Percentiles rank a stretch among this genome's conserved stretches.
phyloP scores from a whole-genome alignment of 352 stramenopile genomes.

The Phytopythium aichiense region DNA sequence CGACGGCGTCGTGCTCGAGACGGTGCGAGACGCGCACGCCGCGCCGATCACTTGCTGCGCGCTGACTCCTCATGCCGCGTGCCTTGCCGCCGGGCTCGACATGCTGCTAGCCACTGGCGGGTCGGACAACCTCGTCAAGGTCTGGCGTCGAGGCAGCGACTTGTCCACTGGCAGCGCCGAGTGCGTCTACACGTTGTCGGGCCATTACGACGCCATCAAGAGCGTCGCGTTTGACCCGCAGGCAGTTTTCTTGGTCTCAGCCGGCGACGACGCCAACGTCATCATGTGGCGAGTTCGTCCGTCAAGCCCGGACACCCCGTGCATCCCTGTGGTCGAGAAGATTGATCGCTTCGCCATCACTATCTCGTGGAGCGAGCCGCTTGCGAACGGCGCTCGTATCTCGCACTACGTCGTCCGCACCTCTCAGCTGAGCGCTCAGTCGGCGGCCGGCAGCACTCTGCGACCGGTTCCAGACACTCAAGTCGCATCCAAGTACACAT shows the following conservation, averaged over 20 bases:
- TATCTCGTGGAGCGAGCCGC: constrained; percentile 40
- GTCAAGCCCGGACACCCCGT: constrained; percentile 37
- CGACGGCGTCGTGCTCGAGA: constrained; percentile 27
- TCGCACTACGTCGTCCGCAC: constrained; percentile 46
- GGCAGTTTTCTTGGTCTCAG: constrained; percentile 48
- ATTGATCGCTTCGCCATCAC: constrained; percentile 47
- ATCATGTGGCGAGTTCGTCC: constrained; percentile 51
- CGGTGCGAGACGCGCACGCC: constrained; percentile 36
- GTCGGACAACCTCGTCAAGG: constrained; percentile 63
- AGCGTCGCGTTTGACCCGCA: constrained; percentile 35
- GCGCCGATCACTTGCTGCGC: constrained; percentile 47
- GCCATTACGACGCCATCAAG: constrained; percentile 44
- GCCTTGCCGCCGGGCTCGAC: constrained; percentile 16
- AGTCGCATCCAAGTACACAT: constrained; percentile 40
- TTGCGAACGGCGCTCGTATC: constrained; percentile 58
- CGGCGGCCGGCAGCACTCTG: constrained; percentile 21
- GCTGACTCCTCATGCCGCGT: constrained; percentile 27
- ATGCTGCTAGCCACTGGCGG: constrained; percentile 48
- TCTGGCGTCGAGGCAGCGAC: constrained; percentile 28
- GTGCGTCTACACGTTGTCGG: constrained; percentile 39
- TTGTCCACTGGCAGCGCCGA: constrained; percentile 11
- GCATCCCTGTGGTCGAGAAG: constrained; percentile 15
- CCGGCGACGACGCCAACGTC: constrained; percentile 42
- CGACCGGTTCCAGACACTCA: constrained; percentile 23
- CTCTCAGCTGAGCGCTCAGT: constrained; percentile 31